Conservation (phyloP, 192 early-diverging fungal species). For the Backusella psychrophila region DNA sequence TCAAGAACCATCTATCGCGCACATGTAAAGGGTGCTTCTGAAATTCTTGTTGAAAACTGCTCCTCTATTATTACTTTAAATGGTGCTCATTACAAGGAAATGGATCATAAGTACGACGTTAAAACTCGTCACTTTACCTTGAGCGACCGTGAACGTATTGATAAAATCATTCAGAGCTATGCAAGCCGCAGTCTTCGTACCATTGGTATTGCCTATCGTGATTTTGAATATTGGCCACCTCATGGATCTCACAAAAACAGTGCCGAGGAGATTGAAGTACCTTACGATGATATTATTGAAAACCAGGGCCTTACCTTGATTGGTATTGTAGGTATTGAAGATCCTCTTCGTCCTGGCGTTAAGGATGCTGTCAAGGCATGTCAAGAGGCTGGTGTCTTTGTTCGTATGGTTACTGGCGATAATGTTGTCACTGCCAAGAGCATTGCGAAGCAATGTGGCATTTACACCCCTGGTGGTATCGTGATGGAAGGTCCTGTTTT, state of each 20-base stretch:
- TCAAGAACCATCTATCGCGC: slow-evolving; percentile 54
- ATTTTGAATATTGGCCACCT: slow-evolving; percentile 67
- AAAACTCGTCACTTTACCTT: slow-evolving; percentile 32
- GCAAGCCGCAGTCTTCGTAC: slow-evolving; percentile 85
- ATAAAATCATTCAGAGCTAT: slow-evolving; percentile 65
- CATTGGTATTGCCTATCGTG: slow-evolving; percentile 83
- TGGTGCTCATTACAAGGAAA: slow-evolving; percentile 10
- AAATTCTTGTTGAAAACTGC: slow-evolving; percentile 75
- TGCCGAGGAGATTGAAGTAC: slow-evolving; percentile 47
- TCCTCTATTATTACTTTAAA: slow-evolving; percentile 48
- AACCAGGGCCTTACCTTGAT: slow-evolving; percentile 64
- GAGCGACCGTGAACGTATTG: slow-evolving; percentile 35
- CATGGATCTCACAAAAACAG: background rate
- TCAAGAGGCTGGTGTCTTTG: slow-evolving; percentile 88
- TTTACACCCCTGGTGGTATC: slow-evolving; percentile 83
- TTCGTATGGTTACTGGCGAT: slow-evolving; percentile 99
- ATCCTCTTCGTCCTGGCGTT: slow-evolving; percentile 95
- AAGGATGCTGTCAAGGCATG: slow-evolving; percentile 87
- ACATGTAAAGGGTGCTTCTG: slow-evolving; percentile 94
- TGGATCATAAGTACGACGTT: slow-evolving; percentile 29
- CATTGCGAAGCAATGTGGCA: slow-evolving; percentile 93
- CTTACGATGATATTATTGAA: slow-evolving; percentile 50
- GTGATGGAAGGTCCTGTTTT: slow-evolving; percentile 96
- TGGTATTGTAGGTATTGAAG: slow-evolving; percentile 95
- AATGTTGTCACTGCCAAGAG: slow-evolving; percentile 90